Conservation (phyloP, 75 land plant species). For the Larix kaempferi region DNA sequence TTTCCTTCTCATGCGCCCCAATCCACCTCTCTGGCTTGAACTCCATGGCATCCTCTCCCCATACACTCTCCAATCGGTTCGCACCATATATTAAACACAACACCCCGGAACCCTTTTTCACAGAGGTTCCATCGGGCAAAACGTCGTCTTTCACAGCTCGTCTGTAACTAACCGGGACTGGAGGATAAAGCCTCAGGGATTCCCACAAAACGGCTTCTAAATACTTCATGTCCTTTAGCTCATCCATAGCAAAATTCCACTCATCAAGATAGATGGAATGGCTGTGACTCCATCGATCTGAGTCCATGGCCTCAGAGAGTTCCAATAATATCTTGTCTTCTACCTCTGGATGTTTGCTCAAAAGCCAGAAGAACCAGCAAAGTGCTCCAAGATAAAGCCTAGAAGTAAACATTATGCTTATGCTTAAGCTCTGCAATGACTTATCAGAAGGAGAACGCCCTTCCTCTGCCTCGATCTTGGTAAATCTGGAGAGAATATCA, state of each 20-base stretch:
- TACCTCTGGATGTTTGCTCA: conserved; percentile 51
- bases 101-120: conserved; percentile 40
- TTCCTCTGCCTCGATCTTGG: neutral
- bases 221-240: neutral
- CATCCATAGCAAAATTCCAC: neutral
- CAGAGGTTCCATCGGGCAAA: conserved; percentile 51
- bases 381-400: conserved; percentile 72
- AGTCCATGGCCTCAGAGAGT: conserved; percentile 1
- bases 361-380: conserved; percentile 85
- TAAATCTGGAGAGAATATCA: conserved; percentile 52
- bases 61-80: conserved; percentile 61
- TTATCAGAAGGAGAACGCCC: neutral
- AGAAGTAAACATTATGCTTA: conserved; percentile 73
- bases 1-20: conserved; percentile 17
- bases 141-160: conserved; percentile 39
- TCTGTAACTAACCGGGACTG: neutral
- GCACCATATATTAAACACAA: conserved; percentile 42
- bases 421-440: conserved; percentile 51
- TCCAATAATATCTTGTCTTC: conserved; percentile 62
- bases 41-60: conserved; percentile 52
- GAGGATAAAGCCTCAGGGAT: conserved; percentile 1
- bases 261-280: neutral
- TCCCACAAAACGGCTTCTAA: neutral
- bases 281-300: neutral
- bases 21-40: conserved; percentile 62